phyloP scores from a whole-genome alignment of 2,329 filamentous ascomycete genomes.

The Ascochyta lentis region DNA sequence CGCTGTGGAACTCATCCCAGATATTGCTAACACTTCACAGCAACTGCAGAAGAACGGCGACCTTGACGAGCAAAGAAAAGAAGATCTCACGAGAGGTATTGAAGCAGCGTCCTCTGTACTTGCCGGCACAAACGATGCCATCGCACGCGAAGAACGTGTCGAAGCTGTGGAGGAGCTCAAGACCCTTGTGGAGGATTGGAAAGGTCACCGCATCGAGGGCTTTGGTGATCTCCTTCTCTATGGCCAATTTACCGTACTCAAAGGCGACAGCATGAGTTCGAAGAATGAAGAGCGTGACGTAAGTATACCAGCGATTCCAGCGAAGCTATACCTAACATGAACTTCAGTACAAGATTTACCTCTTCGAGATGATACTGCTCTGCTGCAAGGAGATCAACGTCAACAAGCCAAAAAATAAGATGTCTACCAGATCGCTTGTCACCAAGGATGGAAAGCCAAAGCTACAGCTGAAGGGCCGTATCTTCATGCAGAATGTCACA shows the following conservation, averaged over 20 bases:
- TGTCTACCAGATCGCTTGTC: constrained; percentile 71
- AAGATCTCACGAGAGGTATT: constrained; percentile 78
- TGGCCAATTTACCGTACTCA: constrained; percentile 90
- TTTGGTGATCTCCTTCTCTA: constrained; percentile 89
- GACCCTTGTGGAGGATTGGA: constrained; percentile 92
- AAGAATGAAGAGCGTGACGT: constrained; percentile 93
- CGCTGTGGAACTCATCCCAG: constrained; percentile 3
- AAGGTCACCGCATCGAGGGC: constrained; percentile 86
- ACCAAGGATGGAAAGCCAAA: constrained; percentile 77
- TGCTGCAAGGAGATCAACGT: constrained; percentile 95
- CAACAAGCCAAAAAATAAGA: constrained; percentile 76
- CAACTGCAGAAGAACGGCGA: constrained; percentile 86
- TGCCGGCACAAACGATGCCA: constrained; percentile 85
- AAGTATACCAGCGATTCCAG: constrained; percentile 40
- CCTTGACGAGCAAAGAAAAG: constrained; percentile 71
- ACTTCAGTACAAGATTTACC: constrained; percentile 91
- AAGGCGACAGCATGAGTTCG: constrained; percentile 72
- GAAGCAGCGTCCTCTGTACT: constrained; percentile 83
- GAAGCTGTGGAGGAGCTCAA: constrained; percentile 85
- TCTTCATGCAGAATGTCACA: constrained; percentile 99
- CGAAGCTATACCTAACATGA: constrained; percentile 1
- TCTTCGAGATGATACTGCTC: constrained; percentile 93
- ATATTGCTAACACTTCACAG: constrained; percentile 52
- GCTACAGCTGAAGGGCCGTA: constrained; percentile 92
- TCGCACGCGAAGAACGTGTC: constrained; percentile 83